A percentile compares a stretch with the other conserved stretches of the same genome.
phyloP scores from a whole-genome alignment of 2,329 filamentous ascomycete species.

The Westerdykella sp. region DNA sequence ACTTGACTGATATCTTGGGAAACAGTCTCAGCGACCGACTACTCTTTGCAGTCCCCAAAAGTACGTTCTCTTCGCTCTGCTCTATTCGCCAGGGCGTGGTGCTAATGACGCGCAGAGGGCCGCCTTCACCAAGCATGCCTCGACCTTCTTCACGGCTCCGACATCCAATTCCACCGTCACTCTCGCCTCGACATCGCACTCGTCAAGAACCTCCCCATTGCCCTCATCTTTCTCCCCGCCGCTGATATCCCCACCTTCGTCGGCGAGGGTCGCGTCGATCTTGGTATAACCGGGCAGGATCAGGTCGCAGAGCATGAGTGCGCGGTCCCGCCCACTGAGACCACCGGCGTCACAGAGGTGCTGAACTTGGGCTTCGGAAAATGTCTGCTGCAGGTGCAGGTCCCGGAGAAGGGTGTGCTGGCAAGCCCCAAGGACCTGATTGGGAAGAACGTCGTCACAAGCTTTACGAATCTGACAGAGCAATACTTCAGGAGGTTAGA shows the following conservation, averaged over 20 bases:
- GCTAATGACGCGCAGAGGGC: slow-evolving; percentile 60
- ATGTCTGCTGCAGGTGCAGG: slow-evolving; percentile 95
- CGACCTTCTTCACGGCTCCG: slow-evolving; percentile 84
- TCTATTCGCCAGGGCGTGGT: slow-evolving; percentile 1
- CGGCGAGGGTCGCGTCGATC: slow-evolving; percentile 84
- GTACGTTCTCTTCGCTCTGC: slow-evolving; percentile 51
- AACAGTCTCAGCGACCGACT: slow-evolving; percentile 82
- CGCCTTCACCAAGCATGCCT: slow-evolving; percentile 82
- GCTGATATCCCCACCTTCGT: slow-evolving; percentile 98
- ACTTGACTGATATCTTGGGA: slow-evolving; percentile 36
- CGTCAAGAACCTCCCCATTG: slow-evolving; percentile 93
- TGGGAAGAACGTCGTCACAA: slow-evolving; percentile 90
- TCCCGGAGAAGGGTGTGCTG: slow-evolving; percentile 76
- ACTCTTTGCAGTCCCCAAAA: slow-evolving; percentile 97
- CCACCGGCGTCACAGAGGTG: slow-evolving; percentile 67
- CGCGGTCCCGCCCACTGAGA: slow-evolving; percentile 42
- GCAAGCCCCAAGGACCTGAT: slow-evolving; percentile 67
- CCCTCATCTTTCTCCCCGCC: slow-evolving; percentile 92
- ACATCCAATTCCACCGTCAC: slow-evolving; percentile 95
- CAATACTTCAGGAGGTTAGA: slow-evolving; percentile 82
- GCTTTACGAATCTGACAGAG: slow-evolving; percentile 78
- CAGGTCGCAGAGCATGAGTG: slow-evolving; percentile 88
- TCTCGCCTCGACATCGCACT: slow-evolving; percentile 94
- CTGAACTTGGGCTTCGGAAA: slow-evolving; percentile 84
- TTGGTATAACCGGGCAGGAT: slow-evolving; percentile 91